Evolutionary conservation across 345 rosid species (phyloP).

Genomic region (Salix exigua): DNA sequence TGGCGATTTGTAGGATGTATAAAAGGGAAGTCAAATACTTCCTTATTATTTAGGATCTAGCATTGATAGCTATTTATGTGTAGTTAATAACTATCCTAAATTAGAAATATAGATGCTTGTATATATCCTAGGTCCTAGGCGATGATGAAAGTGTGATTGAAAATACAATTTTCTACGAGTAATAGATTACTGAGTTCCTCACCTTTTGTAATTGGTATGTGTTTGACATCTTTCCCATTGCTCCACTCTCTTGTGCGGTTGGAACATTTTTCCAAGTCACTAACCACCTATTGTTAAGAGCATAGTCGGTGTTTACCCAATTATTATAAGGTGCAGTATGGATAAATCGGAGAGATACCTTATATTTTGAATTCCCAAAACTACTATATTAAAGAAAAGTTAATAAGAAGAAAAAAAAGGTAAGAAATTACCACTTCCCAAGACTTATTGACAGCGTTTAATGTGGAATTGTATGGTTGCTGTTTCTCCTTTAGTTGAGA

Average conservation of each 20-base stretch:
- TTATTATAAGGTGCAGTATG: neutral
- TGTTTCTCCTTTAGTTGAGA: slow-evolving; percentile 55
- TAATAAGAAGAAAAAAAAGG: neutral
- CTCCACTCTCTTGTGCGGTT: slow-evolving; percentile 40
- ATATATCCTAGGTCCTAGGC: too few relatives aligned
- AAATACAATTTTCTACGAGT: too few relatives aligned
- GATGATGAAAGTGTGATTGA: too few relatives aligned
- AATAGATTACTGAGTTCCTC: slow-evolving; percentile 19
- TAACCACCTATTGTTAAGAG: slow-evolving; percentile 50
- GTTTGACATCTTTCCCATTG: slow-evolving; percentile 27
- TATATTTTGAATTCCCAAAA: neutral
- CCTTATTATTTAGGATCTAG: too few relatives aligned
- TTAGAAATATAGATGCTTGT: too few relatives aligned
- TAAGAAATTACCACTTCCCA: slow-evolving; percentile 59
- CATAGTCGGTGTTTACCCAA: slow-evolving; percentile 18
- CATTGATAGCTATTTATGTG: too few relatives aligned
- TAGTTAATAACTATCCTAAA: too few relatives aligned
- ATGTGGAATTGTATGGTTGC: slow-evolving; percentile 46
- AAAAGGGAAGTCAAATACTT: too few relatives aligned
- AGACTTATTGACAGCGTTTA: slow-evolving; percentile 58
- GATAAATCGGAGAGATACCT: slow-evolving; percentile 3
- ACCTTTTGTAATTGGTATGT: slow-evolving; percentile 39
- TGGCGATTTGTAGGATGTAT: too few relatives aligned
- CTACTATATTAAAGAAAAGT: neutral
- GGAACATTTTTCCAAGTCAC: slow-evolving; percentile 59